phyloP scores from a whole-genome alignment of 331 rosid genomes.

The Prunus yedoensis region DNA sequence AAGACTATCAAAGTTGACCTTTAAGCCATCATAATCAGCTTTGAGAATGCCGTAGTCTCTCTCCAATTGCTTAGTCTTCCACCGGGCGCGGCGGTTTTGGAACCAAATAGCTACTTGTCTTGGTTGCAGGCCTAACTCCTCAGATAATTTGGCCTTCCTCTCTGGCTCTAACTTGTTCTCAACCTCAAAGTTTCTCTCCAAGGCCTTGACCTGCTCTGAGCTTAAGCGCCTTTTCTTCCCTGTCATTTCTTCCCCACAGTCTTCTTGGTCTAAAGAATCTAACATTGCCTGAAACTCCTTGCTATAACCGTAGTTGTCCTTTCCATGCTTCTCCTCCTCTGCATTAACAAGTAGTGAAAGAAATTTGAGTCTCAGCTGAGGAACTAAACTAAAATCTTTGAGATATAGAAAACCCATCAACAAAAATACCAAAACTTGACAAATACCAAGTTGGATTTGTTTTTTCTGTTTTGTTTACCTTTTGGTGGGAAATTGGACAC shows the following conservation, averaged over 20 bases:
- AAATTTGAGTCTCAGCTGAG: not conserved
- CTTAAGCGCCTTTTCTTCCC: conserved; percentile 46
- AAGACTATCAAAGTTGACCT: conserved; percentile 32
- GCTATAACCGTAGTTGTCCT: conserved; percentile 38
- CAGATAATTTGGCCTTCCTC: conserved; percentile 46
- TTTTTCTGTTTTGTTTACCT: conserved; percentile 35
- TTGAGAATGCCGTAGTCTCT: conserved; percentile 45
- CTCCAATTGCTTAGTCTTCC: conserved; percentile 56
- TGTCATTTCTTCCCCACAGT: conserved; percentile 42
- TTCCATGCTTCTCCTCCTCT: conserved; percentile 31
- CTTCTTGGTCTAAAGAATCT: conserved; percentile 67
- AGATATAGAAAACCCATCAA: not conserved
- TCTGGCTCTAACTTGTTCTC: conserved; percentile 57
- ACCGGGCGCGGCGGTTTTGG: conserved; percentile 59
- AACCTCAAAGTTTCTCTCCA: conserved; percentile 49
- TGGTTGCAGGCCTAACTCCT: conserved; percentile 51
- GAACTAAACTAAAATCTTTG: not conserved
- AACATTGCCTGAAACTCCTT: conserved; percentile 73
- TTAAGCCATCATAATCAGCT: conserved; percentile 39
- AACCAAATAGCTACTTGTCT: conserved; percentile 61
- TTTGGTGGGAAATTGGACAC: conserved; percentile 44
- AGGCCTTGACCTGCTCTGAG: conserved; percentile 49
- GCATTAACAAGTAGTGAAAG: not conserved
- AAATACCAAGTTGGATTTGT: not conserved
- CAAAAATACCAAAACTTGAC: not conserved